Percentiles rank a stretch among this genome's conserved stretches.
Evolutionary conservation across 2,329 filamentous ascomycete species (phyloP).

Genomic region (Apiospora aurea): DNA sequence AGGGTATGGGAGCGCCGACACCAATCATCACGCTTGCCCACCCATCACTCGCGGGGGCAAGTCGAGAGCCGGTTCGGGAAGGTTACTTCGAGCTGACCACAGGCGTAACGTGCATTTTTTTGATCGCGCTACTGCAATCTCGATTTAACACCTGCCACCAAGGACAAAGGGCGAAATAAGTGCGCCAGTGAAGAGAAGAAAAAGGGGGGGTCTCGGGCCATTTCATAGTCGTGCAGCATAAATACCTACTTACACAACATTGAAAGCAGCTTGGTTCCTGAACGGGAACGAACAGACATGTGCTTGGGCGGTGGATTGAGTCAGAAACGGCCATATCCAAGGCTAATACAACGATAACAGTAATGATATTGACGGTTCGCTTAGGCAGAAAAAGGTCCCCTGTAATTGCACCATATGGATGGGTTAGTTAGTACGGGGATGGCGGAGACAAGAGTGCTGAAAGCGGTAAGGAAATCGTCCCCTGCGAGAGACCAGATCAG

Average conservation of each 20-base stretch:
- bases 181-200: neutral
- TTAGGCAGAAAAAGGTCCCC: neutral
- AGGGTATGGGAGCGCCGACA: neutral
- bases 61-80: constrained; percentile 1
- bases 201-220: neutral
- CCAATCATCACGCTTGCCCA: neutral
- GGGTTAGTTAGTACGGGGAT: neutral
- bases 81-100: constrained; percentile 10
- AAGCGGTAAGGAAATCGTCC: constrained; percentile 16
- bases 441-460: constrained; percentile 2
- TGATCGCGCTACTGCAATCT: constrained; percentile 16
- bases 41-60: constrained; percentile 4
- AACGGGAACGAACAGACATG: neutral
- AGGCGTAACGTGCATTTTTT: constrained; percentile 8
- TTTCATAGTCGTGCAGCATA: neutral
- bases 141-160: neutral
- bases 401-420: constrained; percentile 1
- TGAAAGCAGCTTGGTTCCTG: neutral
- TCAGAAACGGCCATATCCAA: neutral
- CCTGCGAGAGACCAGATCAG: neutral
- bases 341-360: neutral
- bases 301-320: neutral
- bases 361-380: neutral
- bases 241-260: neutral
- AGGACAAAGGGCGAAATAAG: neutral